Base-by-base conservation (phyloP, 371 early-diverging fungal species). In the Mortierella sp. region DNA sequence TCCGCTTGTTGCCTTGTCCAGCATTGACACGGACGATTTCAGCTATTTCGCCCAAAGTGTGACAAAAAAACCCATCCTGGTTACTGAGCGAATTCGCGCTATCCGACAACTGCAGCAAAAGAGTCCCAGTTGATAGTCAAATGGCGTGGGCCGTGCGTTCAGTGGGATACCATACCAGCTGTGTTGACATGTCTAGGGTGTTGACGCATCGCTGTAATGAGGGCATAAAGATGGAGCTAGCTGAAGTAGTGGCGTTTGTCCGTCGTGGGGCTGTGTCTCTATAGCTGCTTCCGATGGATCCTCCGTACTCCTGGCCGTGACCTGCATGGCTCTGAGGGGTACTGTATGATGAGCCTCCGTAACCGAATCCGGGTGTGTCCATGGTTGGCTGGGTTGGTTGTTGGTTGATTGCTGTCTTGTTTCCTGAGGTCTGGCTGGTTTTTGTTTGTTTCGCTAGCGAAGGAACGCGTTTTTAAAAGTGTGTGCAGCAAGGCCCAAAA, bases 1-100 rank as follows among this genome's bases (percentile, higher is more conserved):
- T 66, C 82, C 77, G 29, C 22, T 71, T 14, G 82, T 77, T 8
- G 71, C 74, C 43, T 77, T 74, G 50, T 81, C 82, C 48, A 81
- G 71, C 41, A 53, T 53, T 24, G 73, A 44, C 13, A 80, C 76
- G 0, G 76, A 40, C 11, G 70, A 73, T 24, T 76, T 80, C 43
- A 80, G 52, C 80, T 80, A 66, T 64, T 19, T 1, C 19, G 34
- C 19, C 22, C 5, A 34, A 16, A 4, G 4, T n/a, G n/a, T n/a
- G n/a, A n/a, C 6, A 31, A 16, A 6, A 19, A 16, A 31, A 19
- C 37, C 1, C 8, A 11, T 53, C 53, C 13, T 29, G 34, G 58
- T 58, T 55, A 55, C 16, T 13, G 4, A 53, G 19, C 31, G n/a
- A n/a, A 2, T 31, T 55, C 19, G 4, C 34, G 5, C 19, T 1